phyloP scores from a whole-genome alignment of 1,284 basidiomycete species.

The Schizophyllum commune region DNA sequence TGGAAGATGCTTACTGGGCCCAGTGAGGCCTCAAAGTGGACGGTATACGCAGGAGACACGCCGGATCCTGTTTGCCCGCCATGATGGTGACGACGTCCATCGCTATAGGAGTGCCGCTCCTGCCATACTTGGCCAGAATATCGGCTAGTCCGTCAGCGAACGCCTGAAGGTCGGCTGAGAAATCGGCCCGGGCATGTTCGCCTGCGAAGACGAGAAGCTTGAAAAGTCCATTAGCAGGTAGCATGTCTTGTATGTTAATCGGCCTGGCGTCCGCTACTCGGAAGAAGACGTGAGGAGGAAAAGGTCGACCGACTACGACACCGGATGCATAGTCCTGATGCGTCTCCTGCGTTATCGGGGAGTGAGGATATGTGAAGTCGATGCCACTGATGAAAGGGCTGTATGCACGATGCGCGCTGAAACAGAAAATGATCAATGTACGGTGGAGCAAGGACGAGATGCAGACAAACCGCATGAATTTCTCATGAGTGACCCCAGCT shows the following conservation, averaged over 20 bases:
- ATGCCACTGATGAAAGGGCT: slow-evolving; percentile 13
- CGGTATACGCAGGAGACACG: neutral
- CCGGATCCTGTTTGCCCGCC: neutral
- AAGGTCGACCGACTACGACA: slow-evolving; percentile 14
- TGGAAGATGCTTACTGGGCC: neutral
- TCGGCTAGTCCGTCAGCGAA: neutral
- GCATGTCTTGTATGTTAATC: slow-evolving; percentile 18
- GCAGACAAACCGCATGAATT: neutral
- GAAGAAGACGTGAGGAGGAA: slow-evolving; percentile 15
- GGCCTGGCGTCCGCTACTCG: slow-evolving; percentile 18
- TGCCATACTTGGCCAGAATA: neutral
- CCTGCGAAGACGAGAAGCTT: slow-evolving; percentile 19
- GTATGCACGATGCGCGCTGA: neutral
- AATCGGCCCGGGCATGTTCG: slow-evolving; percentile 1
- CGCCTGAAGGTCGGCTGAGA: neutral
- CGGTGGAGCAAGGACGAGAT: neutral
- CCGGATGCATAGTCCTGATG: slow-evolving; percentile 4
- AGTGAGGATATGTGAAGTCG: slow-evolving; percentile 14
- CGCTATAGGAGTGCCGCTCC: too few relatives aligned
- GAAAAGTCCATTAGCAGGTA: slow-evolving; percentile 17
- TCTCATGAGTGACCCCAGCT: slow-evolving; percentile 2
- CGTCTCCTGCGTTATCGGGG: slow-evolving; percentile 6
- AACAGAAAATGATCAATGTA: neutral
- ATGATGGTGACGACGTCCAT: neutral
- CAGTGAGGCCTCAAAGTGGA: neutral